Evolutionary conservation across 495 filamentous ascomycete species (phyloP).

Genomic region (Aspergillus indologenus): DNA sequence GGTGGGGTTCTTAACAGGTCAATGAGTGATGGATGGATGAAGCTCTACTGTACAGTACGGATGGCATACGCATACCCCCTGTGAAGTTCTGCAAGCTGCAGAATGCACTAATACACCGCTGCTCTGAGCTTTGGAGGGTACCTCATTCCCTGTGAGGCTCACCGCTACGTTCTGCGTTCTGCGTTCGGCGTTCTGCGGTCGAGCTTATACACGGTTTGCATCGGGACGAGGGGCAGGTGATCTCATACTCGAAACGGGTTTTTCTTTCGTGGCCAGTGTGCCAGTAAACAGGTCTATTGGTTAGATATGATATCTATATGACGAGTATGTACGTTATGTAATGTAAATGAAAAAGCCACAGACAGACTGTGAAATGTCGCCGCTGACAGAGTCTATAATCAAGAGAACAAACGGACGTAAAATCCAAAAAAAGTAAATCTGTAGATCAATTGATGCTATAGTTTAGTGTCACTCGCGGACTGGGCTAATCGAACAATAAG

Average conservation of each 20-base stretch:
- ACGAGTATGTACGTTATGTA: not conserved
- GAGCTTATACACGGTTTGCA: too few species aligned
- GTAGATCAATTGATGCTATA: slow-evolving; percentile 37
- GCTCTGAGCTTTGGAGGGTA: too few species aligned
- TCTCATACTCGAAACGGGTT: too few species aligned
- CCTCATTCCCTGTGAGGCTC: too few species aligned
- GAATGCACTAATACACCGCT: too few species aligned
- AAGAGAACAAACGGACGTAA: not conserved
- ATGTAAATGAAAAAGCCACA: not conserved
- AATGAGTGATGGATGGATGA: not conserved
- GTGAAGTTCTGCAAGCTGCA: too few species aligned
- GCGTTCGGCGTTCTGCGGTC: too few species aligned
- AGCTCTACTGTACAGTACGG: not conserved
- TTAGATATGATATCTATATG: not conserved
- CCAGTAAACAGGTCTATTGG: not conserved
- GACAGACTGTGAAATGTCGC: not conserved
- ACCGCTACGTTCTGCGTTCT: too few species aligned
- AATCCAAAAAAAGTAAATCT: slow-evolving; percentile 11
- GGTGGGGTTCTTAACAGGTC: not conserved
- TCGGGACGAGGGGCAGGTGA: too few species aligned
- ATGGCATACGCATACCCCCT: too few species aligned
- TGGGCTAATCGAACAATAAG: slow-evolving; percentile 39
- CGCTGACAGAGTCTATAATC: not conserved
- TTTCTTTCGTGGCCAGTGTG: too few species aligned
- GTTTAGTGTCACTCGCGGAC: slow-evolving; percentile 37